Conservation (phyloP, 768 basidiomycete species). For the Lentinula sp. region DNA sequence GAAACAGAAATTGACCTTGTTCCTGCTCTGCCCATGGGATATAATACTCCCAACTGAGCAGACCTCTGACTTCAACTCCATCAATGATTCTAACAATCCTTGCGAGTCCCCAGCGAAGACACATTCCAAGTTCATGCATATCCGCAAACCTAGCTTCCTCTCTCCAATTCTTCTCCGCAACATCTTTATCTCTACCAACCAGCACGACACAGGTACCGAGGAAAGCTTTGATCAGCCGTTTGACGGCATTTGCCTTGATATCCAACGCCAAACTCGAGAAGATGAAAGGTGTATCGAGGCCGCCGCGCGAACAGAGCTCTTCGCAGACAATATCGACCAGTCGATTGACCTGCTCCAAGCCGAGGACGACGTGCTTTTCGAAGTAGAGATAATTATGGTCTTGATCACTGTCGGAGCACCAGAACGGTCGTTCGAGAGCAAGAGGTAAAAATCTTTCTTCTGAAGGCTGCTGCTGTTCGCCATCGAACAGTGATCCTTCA, state of each 20-base stretch:
- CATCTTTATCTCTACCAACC: conserved; percentile 22
- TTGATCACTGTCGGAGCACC: background rate
- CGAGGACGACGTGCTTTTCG: conserved; percentile 68
- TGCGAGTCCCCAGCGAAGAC: conserved; percentile 87
- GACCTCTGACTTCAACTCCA: conserved; percentile 72
- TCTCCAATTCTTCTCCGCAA: conserved; percentile 55
- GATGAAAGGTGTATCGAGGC: conserved; percentile 84
- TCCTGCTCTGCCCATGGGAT: conserved; percentile 77
- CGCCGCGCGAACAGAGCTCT: conserved; percentile 68
- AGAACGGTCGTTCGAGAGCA: background rate
- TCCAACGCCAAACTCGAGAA: conserved; percentile 89
- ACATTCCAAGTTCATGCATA: conserved; percentile 87
- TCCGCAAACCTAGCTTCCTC: conserved; percentile 83
- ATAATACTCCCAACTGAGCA: conserved; percentile 84
- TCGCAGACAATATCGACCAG: conserved; percentile 67
- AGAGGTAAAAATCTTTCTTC: conserved; percentile 3
- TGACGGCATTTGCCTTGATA: conserved; percentile 67
- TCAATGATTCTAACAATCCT: conserved; percentile 66
- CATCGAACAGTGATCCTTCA: background rate
- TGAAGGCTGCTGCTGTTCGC: background rate
- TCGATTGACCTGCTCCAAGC: conserved; percentile 64
- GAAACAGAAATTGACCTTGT: conserved; percentile 50
- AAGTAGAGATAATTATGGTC: conserved; percentile 70
- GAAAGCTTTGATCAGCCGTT: conserved; percentile 75
- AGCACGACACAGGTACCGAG: conserved; percentile 49